Evolutionary conservation across 768 basidiomycete species (phyloP), one percentile per base, ranked within the genome.

Genomic region (Lactarius trivialis): DNA sequence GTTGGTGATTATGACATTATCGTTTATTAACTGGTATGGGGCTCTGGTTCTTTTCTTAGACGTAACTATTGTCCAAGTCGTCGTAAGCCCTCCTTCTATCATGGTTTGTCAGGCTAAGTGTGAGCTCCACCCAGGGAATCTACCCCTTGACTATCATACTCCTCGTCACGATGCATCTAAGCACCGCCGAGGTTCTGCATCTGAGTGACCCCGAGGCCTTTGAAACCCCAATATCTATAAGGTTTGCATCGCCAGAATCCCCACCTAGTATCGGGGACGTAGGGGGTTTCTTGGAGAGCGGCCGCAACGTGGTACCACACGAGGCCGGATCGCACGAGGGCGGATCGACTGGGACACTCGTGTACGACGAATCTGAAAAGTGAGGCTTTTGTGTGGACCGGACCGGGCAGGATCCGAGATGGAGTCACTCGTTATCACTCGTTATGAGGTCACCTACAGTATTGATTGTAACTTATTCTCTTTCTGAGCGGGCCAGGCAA

Each of bases 141-240:
- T 63, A 63, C 28, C 62, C 57, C 11, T 54, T 58, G 17, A 28
- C 26, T 9, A 63, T 60, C 1, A 43, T 63, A 17, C 30, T 63
- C 57, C 43, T 63, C 33, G 57, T 60, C 33, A 45, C 57, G 9
- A 49, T 63, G 62, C 57, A 43, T 24, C 15, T 59, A 12, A 63
- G 58, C 51, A 43, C 51, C 26, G 52, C 43, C 8, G 62, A 63
- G 17, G 43, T 63, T 26, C 19, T 63, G 14, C 21, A 52, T 21
- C 3, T 19, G 32, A 32, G 52, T 4, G 7, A 34, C 7, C 8
- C 53, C 24, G 30, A 21, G 17, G 30, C 32, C 7, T 4, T n/a
- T 12, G 7, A 32, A 21, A 19, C 45, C 54, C 19, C 26, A 21
- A 56, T 56, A 34, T 14, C 32, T 7, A 41, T 58, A 30, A 24